Evolutionary conservation across 2,329 filamentous ascomycete species (phyloP).

Genomic region (Nemania sp.): DNA sequence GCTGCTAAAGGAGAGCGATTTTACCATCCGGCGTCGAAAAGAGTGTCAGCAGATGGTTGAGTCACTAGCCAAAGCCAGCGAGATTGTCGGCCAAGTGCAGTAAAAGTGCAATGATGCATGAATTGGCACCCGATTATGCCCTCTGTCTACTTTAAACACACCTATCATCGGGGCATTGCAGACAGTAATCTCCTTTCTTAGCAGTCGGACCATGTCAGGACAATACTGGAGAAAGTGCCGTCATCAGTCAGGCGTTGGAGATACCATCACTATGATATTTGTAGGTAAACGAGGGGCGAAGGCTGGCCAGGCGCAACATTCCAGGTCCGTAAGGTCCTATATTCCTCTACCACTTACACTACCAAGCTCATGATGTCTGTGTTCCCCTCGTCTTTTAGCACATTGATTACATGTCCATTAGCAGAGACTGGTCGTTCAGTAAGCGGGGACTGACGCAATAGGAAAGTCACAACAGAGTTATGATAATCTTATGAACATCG

Average conservation of each 20-base stretch:
- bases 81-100: constrained; percentile 88
- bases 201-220: neutral
- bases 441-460: constrained; percentile 15
- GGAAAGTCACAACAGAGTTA: constrained; percentile 2
- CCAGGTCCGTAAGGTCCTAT: constrained; percentile 1
- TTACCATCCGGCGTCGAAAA: constrained; percentile 91
- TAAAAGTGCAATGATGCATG: constrained; percentile 39
- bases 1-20: constrained; percentile 96
- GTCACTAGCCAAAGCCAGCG: constrained; percentile 82
- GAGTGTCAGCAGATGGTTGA: constrained; percentile 99
- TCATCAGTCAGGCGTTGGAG: constrained; percentile 11
- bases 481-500: constrained; percentile 20
- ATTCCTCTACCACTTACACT: constrained; percentile 10
- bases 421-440: constrained; percentile 10
- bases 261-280: constrained; percentile 8
- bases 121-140: constrained; percentile 1
- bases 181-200: neutral
- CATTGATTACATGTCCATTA: constrained; percentile 11
- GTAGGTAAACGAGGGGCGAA: constrained; percentile 11
- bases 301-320: constrained; percentile 3
- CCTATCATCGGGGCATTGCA: neutral
- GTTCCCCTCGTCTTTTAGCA: neutral
- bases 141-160: constrained; percentile 7
- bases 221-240: neutral
- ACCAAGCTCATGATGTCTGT: neutral